A percentile compares a stretch with the other conserved stretches of the same genome.
These are phyloP conservation scores for Cyamopsis tetragonoloba DNA, from an alignment of 306 rosid species.

Conservation along the genomic window DNA sequence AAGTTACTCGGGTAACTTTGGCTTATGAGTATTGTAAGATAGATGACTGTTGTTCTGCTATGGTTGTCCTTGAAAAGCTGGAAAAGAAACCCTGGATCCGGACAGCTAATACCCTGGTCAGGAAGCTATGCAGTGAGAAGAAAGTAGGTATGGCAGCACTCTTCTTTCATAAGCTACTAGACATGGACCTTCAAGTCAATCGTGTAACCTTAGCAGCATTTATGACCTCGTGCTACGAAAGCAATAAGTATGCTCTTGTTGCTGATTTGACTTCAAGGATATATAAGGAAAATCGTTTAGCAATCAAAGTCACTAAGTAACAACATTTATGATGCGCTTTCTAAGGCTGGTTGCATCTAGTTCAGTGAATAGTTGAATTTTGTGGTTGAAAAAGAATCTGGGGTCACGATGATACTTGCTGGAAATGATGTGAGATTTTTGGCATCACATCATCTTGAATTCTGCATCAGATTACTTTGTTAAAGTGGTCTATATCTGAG, in stretches of 20 bases:
- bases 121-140: conserved; percentile 73
- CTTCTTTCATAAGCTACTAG: conserved; percentile 71
- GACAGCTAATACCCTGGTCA: conserved; percentile 60
- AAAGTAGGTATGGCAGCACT: conserved; percentile 88
- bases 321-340: background rate
- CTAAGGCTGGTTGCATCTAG: background rate
- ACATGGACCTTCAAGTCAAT: conserved; percentile 53
- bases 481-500: background rate
- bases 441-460: conserved; percentile 1
- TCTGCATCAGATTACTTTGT: background rate
- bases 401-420: background rate
- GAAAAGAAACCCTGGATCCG: conserved; percentile 69
- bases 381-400: background rate
- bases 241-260: conserved; percentile 78
- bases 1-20: conserved; percentile 80
- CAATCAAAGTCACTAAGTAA: conserved; percentile 18
- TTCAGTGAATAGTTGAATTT: background rate
- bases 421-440: background rate
- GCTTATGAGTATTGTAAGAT: conserved; percentile 74
- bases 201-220: conserved; percentile 78
- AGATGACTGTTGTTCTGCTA: conserved; percentile 61
- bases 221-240: conserved; percentile 72
- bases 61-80: conserved; percentile 60
- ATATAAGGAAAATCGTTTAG: conserved; percentile 41
- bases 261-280: conserved; percentile 66